Percentiles rank a stretch among this genome's conserved stretches.
Conservation (phyloP, 306 rosid genomes). For the Amphicarpaea edgeworthii region DNA sequence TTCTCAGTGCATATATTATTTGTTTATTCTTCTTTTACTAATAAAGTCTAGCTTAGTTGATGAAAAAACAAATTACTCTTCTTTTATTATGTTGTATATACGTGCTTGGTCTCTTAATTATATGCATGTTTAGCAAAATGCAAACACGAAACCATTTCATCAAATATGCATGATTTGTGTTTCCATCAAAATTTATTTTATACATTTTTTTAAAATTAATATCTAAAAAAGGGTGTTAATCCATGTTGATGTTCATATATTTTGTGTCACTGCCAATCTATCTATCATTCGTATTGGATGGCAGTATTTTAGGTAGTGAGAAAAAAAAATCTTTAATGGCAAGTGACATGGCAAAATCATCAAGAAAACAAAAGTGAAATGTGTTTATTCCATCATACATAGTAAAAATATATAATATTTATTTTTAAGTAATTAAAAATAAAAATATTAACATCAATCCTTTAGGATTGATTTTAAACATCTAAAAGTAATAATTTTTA, state of each 20-base stretch:
- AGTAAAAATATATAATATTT: neutral
- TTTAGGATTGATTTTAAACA: neutral
- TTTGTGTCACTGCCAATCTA: too few relatives aligned
- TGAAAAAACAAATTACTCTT: too few relatives aligned
- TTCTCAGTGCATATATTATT: too few relatives aligned
- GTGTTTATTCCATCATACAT: neutral
- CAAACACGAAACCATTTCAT: neutral
- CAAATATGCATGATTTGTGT: neutral
- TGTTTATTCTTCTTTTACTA: too few relatives aligned
- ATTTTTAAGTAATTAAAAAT: neutral
- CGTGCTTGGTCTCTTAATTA: neutral
- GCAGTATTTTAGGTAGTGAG: neutral
- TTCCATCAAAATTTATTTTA: neutral
- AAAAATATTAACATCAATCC: neutral
- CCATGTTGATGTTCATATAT: too few relatives aligned
- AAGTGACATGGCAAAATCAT: neutral
- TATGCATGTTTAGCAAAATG: neutral
- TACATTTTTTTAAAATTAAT: neutral
- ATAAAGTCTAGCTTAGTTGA: too few relatives aligned
- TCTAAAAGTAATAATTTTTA: neutral
- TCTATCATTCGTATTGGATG: too few relatives aligned
- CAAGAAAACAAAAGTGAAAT: neutral
- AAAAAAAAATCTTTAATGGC: neutral
- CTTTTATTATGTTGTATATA: neutral
- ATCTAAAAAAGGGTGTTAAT: neutral